These are phyloP conservation scores for Medicago arabica DNA, from an alignment of 306 rosid genomes.

Conservation along the genomic window DNA sequence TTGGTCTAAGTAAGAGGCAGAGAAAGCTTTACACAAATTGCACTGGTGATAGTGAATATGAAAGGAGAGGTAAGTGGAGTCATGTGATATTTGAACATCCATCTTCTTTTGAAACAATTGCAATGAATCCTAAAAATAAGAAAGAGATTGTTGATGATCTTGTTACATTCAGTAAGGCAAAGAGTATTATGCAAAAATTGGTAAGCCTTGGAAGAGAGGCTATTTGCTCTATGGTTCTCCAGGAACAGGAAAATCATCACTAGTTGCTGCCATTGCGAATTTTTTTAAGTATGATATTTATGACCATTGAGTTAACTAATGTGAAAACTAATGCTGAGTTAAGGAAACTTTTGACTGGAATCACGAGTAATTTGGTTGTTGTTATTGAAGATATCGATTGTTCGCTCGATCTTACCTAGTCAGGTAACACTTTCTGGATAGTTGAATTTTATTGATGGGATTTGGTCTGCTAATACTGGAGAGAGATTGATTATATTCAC, in stretches of 20 bases:
- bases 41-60: neutral
- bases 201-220: slow-evolving; percentile 77
- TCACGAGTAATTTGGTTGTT: slow-evolving; percentile 57
- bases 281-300: slow-evolving; percentile 58
- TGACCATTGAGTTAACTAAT: slow-evolving; percentile 65
- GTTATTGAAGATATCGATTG: slow-evolving; percentile 78
- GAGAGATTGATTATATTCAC: slow-evolving; percentile 74
- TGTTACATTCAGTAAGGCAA: slow-evolving; percentile 50
- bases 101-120: slow-evolving; percentile 48
- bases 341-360: slow-evolving; percentile 59
- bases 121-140: slow-evolving; percentile 53
- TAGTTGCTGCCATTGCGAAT: slow-evolving; percentile 78
- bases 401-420: slow-evolving; percentile 61
- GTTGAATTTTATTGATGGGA: slow-evolving; percentile 72
- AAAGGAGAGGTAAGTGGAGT: slow-evolving; percentile 44
- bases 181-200: slow-evolving; percentile 55
- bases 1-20: slow-evolving; percentile 42
- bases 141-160: slow-evolving; percentile 53
- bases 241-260: slow-evolving; percentile 78
- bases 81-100: slow-evolving; percentile 61
- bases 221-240: slow-evolving; percentile 77
- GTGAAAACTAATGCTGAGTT: slow-evolving; percentile 61
- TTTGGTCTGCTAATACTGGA: slow-evolving; percentile 72
- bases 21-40: slow-evolving; percentile 53
- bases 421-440: slow-evolving; percentile 70